Percentiles rank a stretch among this genome's conserved stretches.
Evolutionary conservation across 441 rosid species (phyloP).

Genomic region (Adansonia madagascariensis): DNA sequence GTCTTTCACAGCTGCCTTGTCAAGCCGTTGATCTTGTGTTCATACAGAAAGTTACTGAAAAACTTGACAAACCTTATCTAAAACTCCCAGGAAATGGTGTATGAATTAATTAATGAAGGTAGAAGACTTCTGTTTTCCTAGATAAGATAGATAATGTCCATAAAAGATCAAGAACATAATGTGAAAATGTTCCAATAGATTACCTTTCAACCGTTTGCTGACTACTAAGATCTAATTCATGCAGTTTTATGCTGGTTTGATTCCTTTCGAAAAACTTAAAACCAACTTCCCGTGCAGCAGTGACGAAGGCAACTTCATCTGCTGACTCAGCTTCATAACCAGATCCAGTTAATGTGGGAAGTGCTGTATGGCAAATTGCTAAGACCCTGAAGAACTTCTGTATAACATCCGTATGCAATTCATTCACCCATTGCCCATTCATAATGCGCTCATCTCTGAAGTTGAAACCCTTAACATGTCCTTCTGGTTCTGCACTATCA

Average conservation of each 20-base stretch:
- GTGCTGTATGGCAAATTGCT: constrained; percentile 85
- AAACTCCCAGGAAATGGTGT: not conserved
- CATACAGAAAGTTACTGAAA: not conserved
- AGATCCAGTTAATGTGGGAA: constrained; percentile 58
- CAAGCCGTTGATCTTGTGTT: not conserved
- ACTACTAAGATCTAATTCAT: constrained; percentile 55
- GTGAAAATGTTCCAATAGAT: not conserved
- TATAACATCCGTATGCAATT: constrained; percentile 54
- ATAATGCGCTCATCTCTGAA: constrained; percentile 79
- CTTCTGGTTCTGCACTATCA: constrained; percentile 30
- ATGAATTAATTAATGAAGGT: not conserved
- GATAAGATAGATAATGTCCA: not conserved
- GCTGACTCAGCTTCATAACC: constrained; percentile 95
- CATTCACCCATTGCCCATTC: constrained; percentile 70
- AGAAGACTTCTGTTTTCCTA: not conserved
- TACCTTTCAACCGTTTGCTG: constrained; percentile 61
- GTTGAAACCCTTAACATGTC: constrained; percentile 76
- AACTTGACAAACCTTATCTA: not conserved
- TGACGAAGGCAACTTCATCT: constrained; percentile 89
- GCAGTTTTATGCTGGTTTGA: constrained; percentile 66
- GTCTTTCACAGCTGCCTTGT: not conserved
- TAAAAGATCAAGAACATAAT: not conserved
- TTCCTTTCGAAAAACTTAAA: constrained; percentile 76
- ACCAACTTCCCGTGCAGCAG: constrained; percentile 84
- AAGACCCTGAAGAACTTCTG: constrained; percentile 68